Base-by-base conservation (phyloP, 2,329 filamentous ascomycete genomes). In the Phialemonium atrogriseum region DNA sequence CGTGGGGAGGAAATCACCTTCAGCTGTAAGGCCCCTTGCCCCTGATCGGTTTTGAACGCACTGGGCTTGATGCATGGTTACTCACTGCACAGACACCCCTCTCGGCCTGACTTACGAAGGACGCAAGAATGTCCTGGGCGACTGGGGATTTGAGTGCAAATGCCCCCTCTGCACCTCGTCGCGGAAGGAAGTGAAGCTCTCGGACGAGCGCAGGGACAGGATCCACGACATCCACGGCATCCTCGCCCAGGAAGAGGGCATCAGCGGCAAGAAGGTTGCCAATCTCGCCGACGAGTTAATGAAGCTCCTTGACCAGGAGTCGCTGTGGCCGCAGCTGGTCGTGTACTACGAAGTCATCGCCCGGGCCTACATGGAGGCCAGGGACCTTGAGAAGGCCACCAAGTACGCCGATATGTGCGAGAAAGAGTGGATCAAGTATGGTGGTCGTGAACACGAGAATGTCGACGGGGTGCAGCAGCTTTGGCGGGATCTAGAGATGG, bases 311-410 rank as follows among this genome's bases (percentile, higher is more conserved):
- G 39, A 43, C 10, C n/a, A 30, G 14, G 47, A 51, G 33, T 37
- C 45, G 23, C 40, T 51, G 7, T 33, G 39, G 18, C 43, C 45
- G 9, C 48, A 51, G 38, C 36, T 50, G 22, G 45, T 47, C 25
- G 43, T 45, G 34, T 51, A 47, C 36, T 43, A 49, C 24, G 34
- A 39, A 28, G 35, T 42, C 5, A 39, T 48, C 15, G 45, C 48
- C 5, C 37, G 38, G 5, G 47, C 46, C 8, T 50, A 46, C 30
- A 32, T 49, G 19, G 34, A 31, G 19, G 26, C 38, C 8, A 34
- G 29, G 7, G 36, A 47, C 6, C 11, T 36, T 7, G 23, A 21
- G 16, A 24, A 29, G 5, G 45, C 40, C n/a, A 36, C 35, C 12
- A 25, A 27, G 19, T 44, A 36, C 14, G 33, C 39, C 10, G 11